Evolutionary conservation across 106 monocot species (phyloP).

Genomic region (Xerophyta viscosa): DNA sequence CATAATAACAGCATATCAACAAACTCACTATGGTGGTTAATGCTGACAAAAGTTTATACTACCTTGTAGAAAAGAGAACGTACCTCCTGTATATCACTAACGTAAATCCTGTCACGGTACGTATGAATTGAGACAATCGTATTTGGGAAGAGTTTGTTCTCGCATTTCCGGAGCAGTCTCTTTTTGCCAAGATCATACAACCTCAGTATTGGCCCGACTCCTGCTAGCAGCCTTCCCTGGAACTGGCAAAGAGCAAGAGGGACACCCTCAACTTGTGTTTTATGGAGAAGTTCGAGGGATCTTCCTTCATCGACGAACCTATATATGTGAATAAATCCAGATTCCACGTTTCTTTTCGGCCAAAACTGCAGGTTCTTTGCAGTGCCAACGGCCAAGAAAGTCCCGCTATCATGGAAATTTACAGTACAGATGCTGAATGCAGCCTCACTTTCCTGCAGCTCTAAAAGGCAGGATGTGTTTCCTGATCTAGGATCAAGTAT

Average conservation of each 20-base stretch:
- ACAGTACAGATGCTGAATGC: constrained; percentile 93
- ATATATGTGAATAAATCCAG: constrained; percentile 89
- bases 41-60: too few relatives aligned
- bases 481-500: constrained; percentile 78
- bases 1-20: too few relatives aligned
- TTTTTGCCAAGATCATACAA: constrained; percentile 91
- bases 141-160: constrained; percentile 94
- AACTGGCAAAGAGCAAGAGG: constrained; percentile 89
- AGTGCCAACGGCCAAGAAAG: constrained; percentile 85
- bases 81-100: constrained; percentile 99
- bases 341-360: constrained; percentile 57
- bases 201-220: constrained; percentile 74
- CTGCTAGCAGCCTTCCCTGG: constrained; percentile 86
- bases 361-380: constrained; percentile 82
- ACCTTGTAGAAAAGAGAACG: not conserved
- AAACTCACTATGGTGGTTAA: too few relatives aligned
- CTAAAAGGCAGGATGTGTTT: constrained; percentile 72
- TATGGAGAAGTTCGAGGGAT: constrained; percentile 82
- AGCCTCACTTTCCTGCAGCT: constrained; percentile 93
- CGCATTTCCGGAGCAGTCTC: constrained; percentile 86
- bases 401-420: constrained; percentile 96
- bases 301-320: constrained; percentile 89
- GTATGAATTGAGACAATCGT: constrained; percentile 82
- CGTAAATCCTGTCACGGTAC: constrained; percentile 93
- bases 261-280: constrained; percentile 90